A percentile compares a stretch with the other conserved stretches of the same genome.
These are phyloP conservation scores for Cyberlindnera mississippiensis DNA, from an alignment of 805 yeast species.

Conservation along the genomic window DNA sequence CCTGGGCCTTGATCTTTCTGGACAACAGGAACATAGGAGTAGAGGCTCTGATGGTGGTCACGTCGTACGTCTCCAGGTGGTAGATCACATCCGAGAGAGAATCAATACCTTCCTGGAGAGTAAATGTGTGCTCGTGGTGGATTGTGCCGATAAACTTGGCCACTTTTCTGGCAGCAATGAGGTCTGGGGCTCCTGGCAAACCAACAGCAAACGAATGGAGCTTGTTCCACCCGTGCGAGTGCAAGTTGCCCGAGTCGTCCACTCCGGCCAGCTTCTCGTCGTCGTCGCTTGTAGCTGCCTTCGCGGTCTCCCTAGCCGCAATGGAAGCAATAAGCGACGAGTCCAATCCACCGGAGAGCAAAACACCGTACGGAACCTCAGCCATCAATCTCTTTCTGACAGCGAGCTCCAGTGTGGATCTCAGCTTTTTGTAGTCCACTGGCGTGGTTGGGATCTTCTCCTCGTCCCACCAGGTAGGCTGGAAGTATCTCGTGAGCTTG, in stretches of 20 bases:
- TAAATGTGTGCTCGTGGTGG: slow-evolving; percentile 97
- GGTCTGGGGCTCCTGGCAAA: slow-evolving; percentile 96
- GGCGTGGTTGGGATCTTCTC: slow-evolving; percentile 67
- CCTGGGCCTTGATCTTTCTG: slow-evolving; percentile 98
- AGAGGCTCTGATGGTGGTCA: slow-evolving; percentile 97
- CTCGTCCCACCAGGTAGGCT: slow-evolving; percentile 94
- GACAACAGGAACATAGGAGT: slow-evolving; percentile 97
- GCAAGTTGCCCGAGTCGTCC: slow-evolving; percentile 82
- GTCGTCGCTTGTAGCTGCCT: slow-evolving; percentile 49
- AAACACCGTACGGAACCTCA: slow-evolving; percentile 98
- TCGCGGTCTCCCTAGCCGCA: slow-evolving; percentile 92
- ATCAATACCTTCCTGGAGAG: slow-evolving; percentile 94
- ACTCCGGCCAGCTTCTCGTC: slow-evolving; percentile 80
- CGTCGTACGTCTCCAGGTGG: slow-evolving; percentile 97
- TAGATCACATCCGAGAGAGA: slow-evolving; percentile 91
- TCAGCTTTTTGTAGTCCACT: slow-evolving; percentile 66
- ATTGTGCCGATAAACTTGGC: slow-evolving; percentile 94
- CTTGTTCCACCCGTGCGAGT: slow-evolving; percentile 70
- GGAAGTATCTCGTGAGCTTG: slow-evolving; percentile 79
- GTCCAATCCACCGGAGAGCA: slow-evolving; percentile 96
- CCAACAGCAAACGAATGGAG: slow-evolving; percentile 97
- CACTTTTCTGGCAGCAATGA: slow-evolving; percentile 92
- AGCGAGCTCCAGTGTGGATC: slow-evolving; percentile 84
- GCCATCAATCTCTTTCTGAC: slow-evolving; percentile 99
- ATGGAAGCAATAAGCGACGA: slow-evolving; percentile 94